Evolutionary conservation across 129 eudicot genomes (phyloP), one percentile per base, ranked within the genome.

Genomic region (Saussurea involucrata): DNA sequence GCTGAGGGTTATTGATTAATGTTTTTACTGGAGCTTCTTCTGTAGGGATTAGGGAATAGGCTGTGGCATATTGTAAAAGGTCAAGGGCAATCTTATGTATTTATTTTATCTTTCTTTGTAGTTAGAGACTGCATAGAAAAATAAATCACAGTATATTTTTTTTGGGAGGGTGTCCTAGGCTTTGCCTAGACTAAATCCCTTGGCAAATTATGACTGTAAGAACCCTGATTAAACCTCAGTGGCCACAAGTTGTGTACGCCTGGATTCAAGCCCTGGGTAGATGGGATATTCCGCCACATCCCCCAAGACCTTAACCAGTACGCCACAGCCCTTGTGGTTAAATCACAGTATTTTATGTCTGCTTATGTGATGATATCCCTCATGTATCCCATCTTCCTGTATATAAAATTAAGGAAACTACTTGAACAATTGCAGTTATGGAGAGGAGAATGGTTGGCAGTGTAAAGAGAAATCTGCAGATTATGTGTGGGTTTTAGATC

Each of bases 401-500:
- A 69, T 3, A 24, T 44, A 24, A 46, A 68, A 24, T 11, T 63
- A 21, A 64, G 73, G 74, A 42, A 73, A n/a, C 12, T 61, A 40
- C 76, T 61, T 25, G 24, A 28, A 49, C 65, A 8, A 67, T n/a
- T 77, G 88, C 91, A 95, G 99, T 78, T 95, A 63, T 69, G 99
- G 99, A 42, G 99, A 95, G 81, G 99, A 95, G 72, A 92, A 90
- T 61, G 99, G 99, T 17, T 95, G 99, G 99, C 90, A 85, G 71
- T 95, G 96, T 85, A 87, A 88, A 81, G 95, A 95, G 85, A 75
- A 90, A 25, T 78, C 68, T 76, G 91, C 99, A 31, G 97, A 95
- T 70, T 95, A 89, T 82, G 99, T 95, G 53, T 95, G 99, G 97
- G 97, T 95, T 40, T 86, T 95, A 82, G 99, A 92, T 81, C 99